Percentiles rank a stretch among this genome's conserved stretches.
phyloP scores from a whole-genome alignment of 1,284 basidiomycete genomes.

The Austroboletus novae-zelandiae region DNA sequence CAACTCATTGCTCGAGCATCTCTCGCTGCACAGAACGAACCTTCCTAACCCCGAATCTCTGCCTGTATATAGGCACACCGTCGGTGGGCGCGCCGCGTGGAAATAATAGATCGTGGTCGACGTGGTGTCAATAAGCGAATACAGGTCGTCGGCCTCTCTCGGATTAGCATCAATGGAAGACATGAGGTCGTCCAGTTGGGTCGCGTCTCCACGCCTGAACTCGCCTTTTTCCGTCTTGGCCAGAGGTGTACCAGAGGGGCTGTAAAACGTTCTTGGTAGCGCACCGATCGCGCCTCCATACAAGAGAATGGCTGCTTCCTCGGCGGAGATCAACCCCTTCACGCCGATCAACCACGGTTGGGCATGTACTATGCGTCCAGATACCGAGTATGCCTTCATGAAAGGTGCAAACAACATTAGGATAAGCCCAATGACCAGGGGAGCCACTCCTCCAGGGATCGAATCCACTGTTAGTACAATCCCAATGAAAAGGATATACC shows the following conservation, averaged over 20 bases:
- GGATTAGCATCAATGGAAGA: constrained; percentile 2
- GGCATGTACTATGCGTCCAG: constrained; percentile 18
- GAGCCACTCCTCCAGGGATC: background rate
- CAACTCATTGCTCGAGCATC: constrained; percentile 18
- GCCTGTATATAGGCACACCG: constrained; percentile 27
- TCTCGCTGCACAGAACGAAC: constrained; percentile 25
- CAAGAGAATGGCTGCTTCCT: constrained; percentile 17
- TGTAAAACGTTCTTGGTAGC: constrained; percentile 21
- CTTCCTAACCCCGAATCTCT: constrained; percentile 24
- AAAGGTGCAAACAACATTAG: constrained; percentile 20
- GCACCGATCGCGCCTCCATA: constrained; percentile 16
- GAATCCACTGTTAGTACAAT: too few species aligned
- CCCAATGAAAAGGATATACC: constrained; percentile 15
- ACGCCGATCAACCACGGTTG: constrained; percentile 29
- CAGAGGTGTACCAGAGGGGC: constrained; percentile 19
- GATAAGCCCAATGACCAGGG: background rate
- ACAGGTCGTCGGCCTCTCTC: background rate
- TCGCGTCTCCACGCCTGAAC: constrained; percentile 17
- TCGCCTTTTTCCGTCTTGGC: constrained; percentile 5
- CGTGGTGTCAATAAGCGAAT: constrained; percentile 21
- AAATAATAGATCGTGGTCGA: constrained; percentile 30
- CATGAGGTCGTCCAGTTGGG: constrained; percentile 7
- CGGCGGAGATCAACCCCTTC: constrained; percentile 25
- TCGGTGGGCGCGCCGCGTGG: constrained; percentile 20
- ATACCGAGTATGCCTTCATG: constrained; percentile 17